Conservation (phyloP, 164 flowering plant species). For the Santalum album region DNA sequence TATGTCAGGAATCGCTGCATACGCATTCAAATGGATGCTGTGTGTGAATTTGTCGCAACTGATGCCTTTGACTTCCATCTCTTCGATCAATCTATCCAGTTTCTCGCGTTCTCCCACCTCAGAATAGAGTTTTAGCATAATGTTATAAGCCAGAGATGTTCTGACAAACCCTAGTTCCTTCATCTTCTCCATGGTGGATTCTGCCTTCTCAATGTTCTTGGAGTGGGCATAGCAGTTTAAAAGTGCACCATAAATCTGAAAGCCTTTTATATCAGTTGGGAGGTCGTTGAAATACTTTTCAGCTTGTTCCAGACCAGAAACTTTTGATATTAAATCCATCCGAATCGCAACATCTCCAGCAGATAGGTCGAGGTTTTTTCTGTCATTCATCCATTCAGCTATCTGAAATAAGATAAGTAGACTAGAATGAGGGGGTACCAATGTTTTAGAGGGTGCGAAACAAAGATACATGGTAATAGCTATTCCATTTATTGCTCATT, state of each 20-base stretch:
- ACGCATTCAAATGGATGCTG: slow-evolving; percentile 23
- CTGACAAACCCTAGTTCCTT: slow-evolving; percentile 16
- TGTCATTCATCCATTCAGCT: slow-evolving; percentile 25
- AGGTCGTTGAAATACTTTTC: slow-evolving; percentile 22
- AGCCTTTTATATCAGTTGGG: slow-evolving; percentile 6
- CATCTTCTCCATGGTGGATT: slow-evolving; percentile 22
- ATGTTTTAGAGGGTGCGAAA: not conserved
- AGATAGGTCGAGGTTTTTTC: slow-evolving; percentile 2
- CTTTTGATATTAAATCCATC: slow-evolving; percentile 26
- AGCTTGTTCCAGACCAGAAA: slow-evolving; percentile 24
- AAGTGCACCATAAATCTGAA: slow-evolving; percentile 24
- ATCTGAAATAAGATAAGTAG: slow-evolving; percentile 20
- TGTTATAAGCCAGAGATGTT: slow-evolving; percentile 19
- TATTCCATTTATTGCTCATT: too few species aligned
- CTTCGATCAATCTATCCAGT: slow-evolving; percentile 19
- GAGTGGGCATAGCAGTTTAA: slow-evolving; percentile 22
- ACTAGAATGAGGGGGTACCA: not conserved
- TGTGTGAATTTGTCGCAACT: slow-evolving; percentile 13
- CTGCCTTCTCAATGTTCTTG: slow-evolving; percentile 26
- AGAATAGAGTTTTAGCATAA: slow-evolving; percentile 25
- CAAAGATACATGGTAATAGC: too few species aligned
- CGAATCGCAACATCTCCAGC: slow-evolving; percentile 18
- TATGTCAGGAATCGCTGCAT: slow-evolving; percentile 21
- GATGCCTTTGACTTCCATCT: slow-evolving; percentile 25
- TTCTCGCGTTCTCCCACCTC: slow-evolving; percentile 18